Base-by-base conservation (phyloP, 1,284 basidiomycete species). In the Megacollybia platyphylla region DNA sequence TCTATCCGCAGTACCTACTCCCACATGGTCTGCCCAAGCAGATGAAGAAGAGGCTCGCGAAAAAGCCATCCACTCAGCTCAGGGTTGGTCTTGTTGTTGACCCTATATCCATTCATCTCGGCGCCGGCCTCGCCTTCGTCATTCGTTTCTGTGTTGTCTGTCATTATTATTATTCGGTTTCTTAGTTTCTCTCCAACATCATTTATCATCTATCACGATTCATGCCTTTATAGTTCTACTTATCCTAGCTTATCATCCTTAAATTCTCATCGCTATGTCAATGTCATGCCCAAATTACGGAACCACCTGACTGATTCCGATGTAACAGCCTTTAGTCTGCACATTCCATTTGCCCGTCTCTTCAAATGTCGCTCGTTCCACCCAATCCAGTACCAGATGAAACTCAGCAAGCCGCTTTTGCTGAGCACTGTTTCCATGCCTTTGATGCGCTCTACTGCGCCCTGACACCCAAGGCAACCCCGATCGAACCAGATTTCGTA, bases 361-460 rank as follows among this genome's bases (percentile, higher is more conserved):
- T 50, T 48, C 45, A 44, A 41, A 76, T 74, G 72, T 70, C 71
- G 49, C 62, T 67, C 60, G 53, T 67, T 54, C 68, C 68, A 36
- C 57, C 63, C 44, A 59, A 67, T 56, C 67, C 67, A 48, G 57
- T 58, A 50, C 58, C 54, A 48, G 55, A 53, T 38, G 40, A 31
- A 55, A 44, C 51, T 52, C 44, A 45, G 20, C 17, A 27, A 7
- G 5, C 38, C 2, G 40, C 9, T 35, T 18, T 58, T 50, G 56
- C 69, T 30, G 77, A 84, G 51, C 85, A 88, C 56, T 84, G 81
- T 55, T 87, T 74, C 55, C 71, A 84, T 57, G 81, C 82, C 39
- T 89, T 87, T 55, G 86, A 88, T 57, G 64, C 79, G 26, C 66
- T 88, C 43, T 87, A 82, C 58, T 87, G 83, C 55, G 67, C 72